Evolutionary conservation across 768 basidiomycete species (phyloP).

Genomic region (Tricholoma matsutake): DNA sequence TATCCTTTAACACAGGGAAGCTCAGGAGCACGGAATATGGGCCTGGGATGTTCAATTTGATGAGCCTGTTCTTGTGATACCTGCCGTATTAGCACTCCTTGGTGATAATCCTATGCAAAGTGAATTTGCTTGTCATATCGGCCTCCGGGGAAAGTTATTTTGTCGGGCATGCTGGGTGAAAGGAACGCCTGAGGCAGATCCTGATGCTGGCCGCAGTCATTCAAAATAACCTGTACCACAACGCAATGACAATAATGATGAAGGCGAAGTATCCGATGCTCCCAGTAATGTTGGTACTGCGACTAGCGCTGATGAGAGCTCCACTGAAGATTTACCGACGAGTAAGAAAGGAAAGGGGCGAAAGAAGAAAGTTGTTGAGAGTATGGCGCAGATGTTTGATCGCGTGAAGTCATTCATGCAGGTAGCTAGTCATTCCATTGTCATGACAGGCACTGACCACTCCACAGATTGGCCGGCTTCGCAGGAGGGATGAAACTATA

Average conservation of each 20-base stretch:
- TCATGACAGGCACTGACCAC: too few relatives aligned
- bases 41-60: constrained; percentile 5
- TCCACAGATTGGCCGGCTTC: not conserved
- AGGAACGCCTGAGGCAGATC: constrained; percentile 14
- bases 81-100: constrained; percentile 27
- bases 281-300: not conserved
- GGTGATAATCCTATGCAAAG: constrained; percentile 50
- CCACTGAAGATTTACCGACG: not conserved
- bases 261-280: not conserved
- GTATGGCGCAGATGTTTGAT: not conserved
- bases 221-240: not conserved
- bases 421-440: not conserved
- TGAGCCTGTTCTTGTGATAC: constrained; percentile 29
- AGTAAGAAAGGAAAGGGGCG: not conserved
- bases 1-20: too few relatives aligned
- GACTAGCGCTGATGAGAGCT: not conserved
- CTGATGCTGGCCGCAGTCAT: not conserved
- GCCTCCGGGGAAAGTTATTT: constrained; percentile 33
- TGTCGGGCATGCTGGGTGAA: constrained; percentile 39
- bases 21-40: too few relatives aligned
- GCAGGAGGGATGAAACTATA: not conserved
- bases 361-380: not conserved
- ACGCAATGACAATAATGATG: not conserved
- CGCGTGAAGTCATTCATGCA: not conserved
- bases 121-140: constrained; percentile 44